A percentile compares a stretch with the other conserved stretches of the same genome.
phyloP scores from a whole-genome alignment of 1,284 basidiomycete species.

The Tilletia caries region DNA sequence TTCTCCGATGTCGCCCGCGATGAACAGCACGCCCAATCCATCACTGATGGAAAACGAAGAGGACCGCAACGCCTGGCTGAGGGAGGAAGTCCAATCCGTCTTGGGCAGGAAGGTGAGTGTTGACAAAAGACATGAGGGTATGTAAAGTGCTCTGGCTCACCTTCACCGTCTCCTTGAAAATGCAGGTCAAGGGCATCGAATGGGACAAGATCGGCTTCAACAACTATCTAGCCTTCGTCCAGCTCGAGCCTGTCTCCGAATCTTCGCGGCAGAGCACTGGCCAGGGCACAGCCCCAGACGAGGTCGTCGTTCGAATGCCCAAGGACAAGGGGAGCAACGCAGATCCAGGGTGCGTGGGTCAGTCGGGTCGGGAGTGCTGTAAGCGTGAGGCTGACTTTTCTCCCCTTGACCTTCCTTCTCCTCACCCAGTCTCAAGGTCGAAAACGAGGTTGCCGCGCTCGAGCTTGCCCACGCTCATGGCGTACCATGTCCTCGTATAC shows the following conservation, averaged over 20 bases:
- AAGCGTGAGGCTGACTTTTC: too few relatives aligned
- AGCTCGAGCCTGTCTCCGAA: background rate
- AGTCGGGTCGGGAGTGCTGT: too few relatives aligned
- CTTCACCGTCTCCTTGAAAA: background rate
- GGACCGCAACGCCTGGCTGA: background rate
- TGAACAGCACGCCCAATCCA: too few relatives aligned
- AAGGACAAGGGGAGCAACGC: background rate
- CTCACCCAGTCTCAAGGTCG: background rate
- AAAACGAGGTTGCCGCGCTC: constrained; percentile 1
- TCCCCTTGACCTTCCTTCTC: background rate
- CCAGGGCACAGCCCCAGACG: background rate
- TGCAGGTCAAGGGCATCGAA: background rate
- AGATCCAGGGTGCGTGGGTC: background rate
- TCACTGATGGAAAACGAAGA: background rate
- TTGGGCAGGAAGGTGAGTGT: background rate
- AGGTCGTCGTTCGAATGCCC: background rate
- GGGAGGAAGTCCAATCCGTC: background rate
- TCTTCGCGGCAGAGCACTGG: background rate
- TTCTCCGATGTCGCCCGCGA: background rate
- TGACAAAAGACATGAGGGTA: too few relatives aligned
- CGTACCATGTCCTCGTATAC: background rate
- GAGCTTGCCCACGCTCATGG: background rate
- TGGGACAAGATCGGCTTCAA: constrained; percentile 6
- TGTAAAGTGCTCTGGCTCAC: background rate
- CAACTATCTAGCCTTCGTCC: background rate